Evolutionary conservation across 1,139 yeast genomes (phyloP), one percentile per base, ranked within the genome.

Genomic region (Zygoascus hellenicus): DNA sequence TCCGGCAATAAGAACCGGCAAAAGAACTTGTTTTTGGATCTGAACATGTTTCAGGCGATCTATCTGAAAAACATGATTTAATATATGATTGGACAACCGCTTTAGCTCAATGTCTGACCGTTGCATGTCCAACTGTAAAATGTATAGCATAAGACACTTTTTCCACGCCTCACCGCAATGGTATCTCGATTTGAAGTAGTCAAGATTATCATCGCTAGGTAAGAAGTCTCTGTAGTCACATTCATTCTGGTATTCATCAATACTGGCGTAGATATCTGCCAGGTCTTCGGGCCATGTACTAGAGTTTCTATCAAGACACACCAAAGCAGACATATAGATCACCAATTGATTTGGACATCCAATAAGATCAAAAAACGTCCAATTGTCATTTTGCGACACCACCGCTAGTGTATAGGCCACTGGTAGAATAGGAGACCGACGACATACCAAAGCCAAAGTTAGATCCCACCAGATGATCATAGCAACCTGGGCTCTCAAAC

Each of bases 391-490:
- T 17, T 28, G 22, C 19, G 33, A 35, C 7, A 29, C 11, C 14
- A 28, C 19, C 6, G 17, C 14, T 9, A 13, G 29, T 5, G 17
- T 9, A 22, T 34, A 43, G 16, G 26, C 4, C 6, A 11, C 11
- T 16, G 46, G 46, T 10, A 26, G 10, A 16, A 17, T 17, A 10
- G 46, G 41, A 19, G 14, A 13, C n/a, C 37, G 26, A 6, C 46
- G 29, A 4, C 26, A 15, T 6, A 32, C 37, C 35, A 43, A 16
- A 10, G 46, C 35, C 11, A 43, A 13, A 11, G 46, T 35, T 4
- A 43, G 15, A 16, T 43, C 46, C 38, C 38, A 43, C 46, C 46
- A 43, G 15, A 43, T 13, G 11, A 43, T 34, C 41, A 43, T 35
- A 10, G 39, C 16, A 30, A 40, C 17, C 14, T 40, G 43, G n/a